Conservation (phyloP, 495 filamentous ascomycete genomes). For the Oidiodendron maius region DNA sequence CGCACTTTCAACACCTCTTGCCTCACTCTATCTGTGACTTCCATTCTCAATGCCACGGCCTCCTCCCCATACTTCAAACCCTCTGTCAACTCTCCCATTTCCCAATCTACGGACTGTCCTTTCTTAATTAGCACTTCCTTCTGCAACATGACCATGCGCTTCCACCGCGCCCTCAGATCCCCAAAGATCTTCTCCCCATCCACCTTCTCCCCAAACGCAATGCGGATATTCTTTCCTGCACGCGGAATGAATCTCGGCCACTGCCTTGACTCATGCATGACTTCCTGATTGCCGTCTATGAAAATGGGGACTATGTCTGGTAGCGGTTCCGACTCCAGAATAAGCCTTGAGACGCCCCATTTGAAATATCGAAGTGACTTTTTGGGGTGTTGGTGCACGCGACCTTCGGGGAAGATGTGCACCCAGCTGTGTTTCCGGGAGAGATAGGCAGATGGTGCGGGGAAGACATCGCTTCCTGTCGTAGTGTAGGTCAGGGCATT, state of each 20-base stretch:
- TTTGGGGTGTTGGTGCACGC: conserved; percentile 78
- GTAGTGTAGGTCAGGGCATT: conserved; percentile 60
- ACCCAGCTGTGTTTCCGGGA: conserved; percentile 67
- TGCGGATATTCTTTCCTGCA: conserved; percentile 58
- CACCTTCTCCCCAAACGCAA: conserved; percentile 67
- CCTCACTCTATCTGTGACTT: conserved; percentile 72
- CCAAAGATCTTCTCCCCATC: conserved; percentile 58
- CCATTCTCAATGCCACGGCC: conserved; percentile 71
- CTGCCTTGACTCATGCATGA: conserved; percentile 75
- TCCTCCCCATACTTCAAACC: conserved; percentile 65
- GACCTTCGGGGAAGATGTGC: conserved; percentile 93
- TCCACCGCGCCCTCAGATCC: conserved; percentile 65
- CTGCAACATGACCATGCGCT: conserved; percentile 42
- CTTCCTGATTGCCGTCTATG: conserved; percentile 75
- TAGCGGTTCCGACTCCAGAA: conserved; percentile 76
- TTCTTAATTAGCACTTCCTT: conserved; percentile 17
- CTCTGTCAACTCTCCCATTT: conserved; percentile 59
- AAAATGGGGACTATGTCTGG: conserved; percentile 92
- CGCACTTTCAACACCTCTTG: conserved; percentile 75
- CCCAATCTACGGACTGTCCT: conserved; percentile 18
- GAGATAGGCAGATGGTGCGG: conserved; percentile 48
- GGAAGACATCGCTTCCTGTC: conserved; percentile 49
- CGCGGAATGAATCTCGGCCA: conserved; percentile 83
- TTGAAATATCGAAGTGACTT: conserved; percentile 92
- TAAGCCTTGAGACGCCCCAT: conserved; percentile 86